Evolutionary conservation across 2,329 filamentous ascomycete species (phyloP).

Genomic region (Fusarium dlaminii): DNA sequence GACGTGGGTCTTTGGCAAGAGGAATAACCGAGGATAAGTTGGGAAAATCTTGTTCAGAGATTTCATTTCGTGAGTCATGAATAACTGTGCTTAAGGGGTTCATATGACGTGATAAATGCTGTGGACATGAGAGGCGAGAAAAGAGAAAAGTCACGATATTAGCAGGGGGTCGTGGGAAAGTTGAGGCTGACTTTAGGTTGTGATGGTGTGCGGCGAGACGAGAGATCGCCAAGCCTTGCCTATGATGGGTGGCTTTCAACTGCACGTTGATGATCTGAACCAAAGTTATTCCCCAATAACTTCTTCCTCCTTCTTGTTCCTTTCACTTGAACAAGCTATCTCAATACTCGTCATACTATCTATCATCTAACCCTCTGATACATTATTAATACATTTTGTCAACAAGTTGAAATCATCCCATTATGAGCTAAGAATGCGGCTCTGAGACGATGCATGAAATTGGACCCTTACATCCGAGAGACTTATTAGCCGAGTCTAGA

Average conservation of each 20-base stretch:
- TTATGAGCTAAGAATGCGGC: neutral
- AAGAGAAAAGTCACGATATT: neutral
- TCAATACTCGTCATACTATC: neutral
- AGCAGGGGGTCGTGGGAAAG: neutral
- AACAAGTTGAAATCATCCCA: neutral
- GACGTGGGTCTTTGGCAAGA: constrained; percentile 10
- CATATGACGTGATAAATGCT: neutral
- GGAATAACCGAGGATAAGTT: constrained; percentile 41
- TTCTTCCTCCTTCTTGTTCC: neutral
- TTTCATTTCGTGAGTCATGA: neutral
- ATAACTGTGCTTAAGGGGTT: neutral
- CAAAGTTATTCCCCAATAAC: neutral
- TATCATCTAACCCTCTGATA: too few relatives aligned
- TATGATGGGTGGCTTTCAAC: neutral
- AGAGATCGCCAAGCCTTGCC: constrained; percentile 23
- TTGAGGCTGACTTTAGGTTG: constrained; percentile 20
- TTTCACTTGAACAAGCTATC: rapidly evolving
- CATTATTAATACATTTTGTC: neutral
- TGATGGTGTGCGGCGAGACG: neutral
- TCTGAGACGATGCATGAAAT: constrained; percentile 12
- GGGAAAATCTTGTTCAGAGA: neutral
- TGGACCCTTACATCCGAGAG: constrained; percentile 37
- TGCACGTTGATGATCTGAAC: neutral
- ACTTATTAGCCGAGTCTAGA: constrained; percentile 40
- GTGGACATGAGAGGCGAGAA: neutral